Evolutionary conservation across 2,329 filamentous ascomycete genomes (phyloP).

Genomic region (Xylaria polymorpha): DNA sequence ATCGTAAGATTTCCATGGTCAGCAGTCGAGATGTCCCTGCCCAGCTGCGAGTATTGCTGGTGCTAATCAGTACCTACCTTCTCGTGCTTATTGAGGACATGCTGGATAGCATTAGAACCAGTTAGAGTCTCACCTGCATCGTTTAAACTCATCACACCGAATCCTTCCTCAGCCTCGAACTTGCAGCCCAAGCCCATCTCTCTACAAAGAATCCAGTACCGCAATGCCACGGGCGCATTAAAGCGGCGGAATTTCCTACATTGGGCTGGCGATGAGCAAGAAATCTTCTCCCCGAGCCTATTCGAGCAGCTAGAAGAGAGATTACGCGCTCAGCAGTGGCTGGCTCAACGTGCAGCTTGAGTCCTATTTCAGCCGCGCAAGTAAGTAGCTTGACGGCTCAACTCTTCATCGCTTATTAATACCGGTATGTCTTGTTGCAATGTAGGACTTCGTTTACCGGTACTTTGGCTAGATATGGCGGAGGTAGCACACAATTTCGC

Average conservation of each 20-base stretch:
- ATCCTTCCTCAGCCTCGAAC: conserved; percentile 24
- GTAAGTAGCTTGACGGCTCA: conserved; percentile 1
- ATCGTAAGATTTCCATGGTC: conserved; percentile 7
- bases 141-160: conserved; percentile 23
- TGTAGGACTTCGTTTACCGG: background rate
- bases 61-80: conserved; percentile 21
- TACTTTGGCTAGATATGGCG: conserved; percentile 8
- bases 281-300: background rate
- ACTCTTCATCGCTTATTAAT: background rate
- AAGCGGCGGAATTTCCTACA: conserved; percentile 8
- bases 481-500: conserved; percentile 18
- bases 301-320: background rate
- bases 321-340: conserved; percentile 20
- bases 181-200: conserved; percentile 9
- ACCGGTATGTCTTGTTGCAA: background rate
- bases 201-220: background rate
- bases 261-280: conserved; percentile 7
- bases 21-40: conserved; percentile 7
- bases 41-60: background rate
- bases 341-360: conserved; percentile 13
- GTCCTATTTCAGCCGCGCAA: conserved; percentile 17
- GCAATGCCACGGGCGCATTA: conserved; percentile 3
- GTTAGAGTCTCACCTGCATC: conserved; percentile 18
- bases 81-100: conserved; percentile 1
- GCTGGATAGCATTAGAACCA: conserved; percentile 19